Evolutionary conservation across 192 early-diverging fungal genomes (phyloP), one percentile per base, ranked within the genome.

Genomic region (Umbelopsis ramanniana): DNA sequence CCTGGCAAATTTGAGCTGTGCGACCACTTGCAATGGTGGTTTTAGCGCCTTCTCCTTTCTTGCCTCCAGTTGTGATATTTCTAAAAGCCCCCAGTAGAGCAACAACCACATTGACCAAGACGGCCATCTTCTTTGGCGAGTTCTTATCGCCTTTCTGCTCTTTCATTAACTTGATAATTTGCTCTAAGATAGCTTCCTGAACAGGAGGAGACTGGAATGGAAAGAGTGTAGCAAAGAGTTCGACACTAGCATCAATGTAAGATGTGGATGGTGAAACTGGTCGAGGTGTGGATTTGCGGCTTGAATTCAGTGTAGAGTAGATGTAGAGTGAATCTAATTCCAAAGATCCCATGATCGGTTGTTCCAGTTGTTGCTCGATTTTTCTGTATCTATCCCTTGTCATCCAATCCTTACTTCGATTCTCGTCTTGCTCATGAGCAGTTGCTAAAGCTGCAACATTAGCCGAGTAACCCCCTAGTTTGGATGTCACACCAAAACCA

Each of bases 121-220:
- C 83, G 0, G 95, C 90, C 73, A 87, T 83, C 68, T 94, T 90
- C 43, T 93, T 82, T 37, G 87, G 89, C 15, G 84, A 90, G 79
- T 84, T 92, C 80, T 86, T 86, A 69, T 88, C 87, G 50, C 89
- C 77, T 24, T 90, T 91, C 38, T 87, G 73, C 26, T 76, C 81
- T 69, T 92, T 87, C 47, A 91, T 79, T 46, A 81, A 75, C 63
- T 88, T 88, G 2, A 89, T 83, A 46, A 98, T 81, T 4, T 89
- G 85, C 29, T 97, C 96, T 47, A 97, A 84, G 40, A 88, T 66
- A 0, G 92, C 79, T 35, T 93, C 89, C 80, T 99, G 97, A 17
- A 87, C 82, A 6, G 86, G 72, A 23, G 91, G 87, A 10, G 83
- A 82, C 52, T 94, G 89, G 15, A 83, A 70, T 5, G 91, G 89